Evolutionary conservation across 176 grass and related monocot genomes (phyloP), one percentile per base, ranked within the genome.

Genomic region (Zoysia japonica): DNA sequence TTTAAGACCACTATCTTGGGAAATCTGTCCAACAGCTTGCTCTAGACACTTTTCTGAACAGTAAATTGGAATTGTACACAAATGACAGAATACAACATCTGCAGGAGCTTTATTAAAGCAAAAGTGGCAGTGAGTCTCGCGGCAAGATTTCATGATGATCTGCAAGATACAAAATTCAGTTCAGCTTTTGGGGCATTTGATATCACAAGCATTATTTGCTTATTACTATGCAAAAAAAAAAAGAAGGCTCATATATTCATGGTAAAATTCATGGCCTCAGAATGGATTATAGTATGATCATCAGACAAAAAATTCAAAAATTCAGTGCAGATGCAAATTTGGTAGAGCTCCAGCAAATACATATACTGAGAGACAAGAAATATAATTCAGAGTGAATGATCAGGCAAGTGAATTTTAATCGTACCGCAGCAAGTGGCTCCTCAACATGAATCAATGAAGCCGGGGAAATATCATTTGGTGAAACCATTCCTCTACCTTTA

Each of bases 401-500:
- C 57, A 38, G 88, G 48, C 37, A 70, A 5, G 74, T 67, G 41
- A 36, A 5, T 64, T 55, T 60, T 52, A 11, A 70, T 69, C 60
- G 75, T 97, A 98, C 92, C 81, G 81, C 92, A 16, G 92, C 85
- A 87, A 98, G 85, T 83, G 92, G 92, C 48, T 92, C 80, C 89
- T 98, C 95, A 19, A 74, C 41, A 65, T 98, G 95, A 90, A 98
- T 81, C 80, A 94, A 86, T 3, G 85, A 92, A 78, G 88, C 77
- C 55, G 85, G 92, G 51, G 74, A 59, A 36, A 94, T 94, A 67
- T 94, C 89, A 85, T 76, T 78, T 76, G 71, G 62, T 80, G 88
- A 94, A 76, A 5, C 53, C 81, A 98, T 84, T 77, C 95, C 95
- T 90, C 89, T 91, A 76, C 95, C 95, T 89, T 98, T 92, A 43